Evolutionary conservation across 1,284 basidiomycete genomes (phyloP).

Genomic region (Fomitopsis betulina): DNA sequence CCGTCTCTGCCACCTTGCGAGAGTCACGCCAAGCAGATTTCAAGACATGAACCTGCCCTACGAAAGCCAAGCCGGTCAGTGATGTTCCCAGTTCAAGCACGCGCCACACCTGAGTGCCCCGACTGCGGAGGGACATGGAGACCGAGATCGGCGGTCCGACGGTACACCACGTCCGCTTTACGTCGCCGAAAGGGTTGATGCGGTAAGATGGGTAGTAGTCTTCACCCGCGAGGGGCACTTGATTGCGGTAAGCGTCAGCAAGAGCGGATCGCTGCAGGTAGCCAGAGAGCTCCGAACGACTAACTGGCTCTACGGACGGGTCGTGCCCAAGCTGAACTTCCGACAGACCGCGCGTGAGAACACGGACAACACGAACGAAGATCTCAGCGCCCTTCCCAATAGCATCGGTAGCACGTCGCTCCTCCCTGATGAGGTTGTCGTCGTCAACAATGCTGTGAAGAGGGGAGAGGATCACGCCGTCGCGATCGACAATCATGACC

Average conservation of each 20-base stretch:
- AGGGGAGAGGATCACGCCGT: conserved; percentile 14
- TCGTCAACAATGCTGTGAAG: background rate
- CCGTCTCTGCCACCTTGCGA: too few species aligned
- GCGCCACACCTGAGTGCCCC: conserved; percentile 12
- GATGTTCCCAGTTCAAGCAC: conserved; percentile 1
- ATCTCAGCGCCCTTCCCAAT: background rate
- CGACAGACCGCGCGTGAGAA: background rate
- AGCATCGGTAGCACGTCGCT: too few species aligned
- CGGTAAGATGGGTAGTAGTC: background rate
- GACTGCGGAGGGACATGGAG: conserved; percentile 17
- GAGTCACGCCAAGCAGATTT: too few species aligned
- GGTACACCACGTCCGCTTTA: conserved; percentile 4
- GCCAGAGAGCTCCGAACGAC: background rate
- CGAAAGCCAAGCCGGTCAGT: too few species aligned
- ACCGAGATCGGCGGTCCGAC: conserved; percentile 12
- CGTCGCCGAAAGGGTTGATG: background rate
- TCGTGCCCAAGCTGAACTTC: conserved; percentile 4
- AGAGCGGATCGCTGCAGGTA: background rate
- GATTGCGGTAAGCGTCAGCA: background rate
- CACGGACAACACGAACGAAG: conserved; percentile 5
- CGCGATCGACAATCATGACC: conserved; percentile 16
- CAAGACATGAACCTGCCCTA: too few species aligned
- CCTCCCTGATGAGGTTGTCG: too few species aligned
- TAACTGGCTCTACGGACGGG: conserved; percentile 9
- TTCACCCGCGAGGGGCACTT: background rate